These are phyloP conservation scores for Plectosphaerella plurivora DNA, from an alignment of 2,329 filamentous ascomycete species.

Conservation along the genomic window DNA sequence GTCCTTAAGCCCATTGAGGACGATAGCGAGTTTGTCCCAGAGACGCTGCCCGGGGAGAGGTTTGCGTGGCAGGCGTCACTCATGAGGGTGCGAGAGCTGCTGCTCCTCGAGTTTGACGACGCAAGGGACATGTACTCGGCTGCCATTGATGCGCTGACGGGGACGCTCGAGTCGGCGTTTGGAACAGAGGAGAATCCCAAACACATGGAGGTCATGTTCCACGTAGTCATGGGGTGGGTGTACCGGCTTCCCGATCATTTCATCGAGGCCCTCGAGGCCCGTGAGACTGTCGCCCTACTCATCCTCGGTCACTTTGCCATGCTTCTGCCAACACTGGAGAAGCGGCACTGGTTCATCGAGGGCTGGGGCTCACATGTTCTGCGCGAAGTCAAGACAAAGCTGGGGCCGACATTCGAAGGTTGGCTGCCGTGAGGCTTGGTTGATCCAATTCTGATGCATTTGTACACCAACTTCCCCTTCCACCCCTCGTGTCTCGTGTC, in stretches of 20 bases:
- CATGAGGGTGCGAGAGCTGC: constrained; percentile 6
- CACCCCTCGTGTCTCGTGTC: too few species aligned
- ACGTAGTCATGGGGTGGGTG: constrained; percentile 11
- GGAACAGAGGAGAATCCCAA: constrained; percentile 5
- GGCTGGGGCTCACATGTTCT: constrained; percentile 13
- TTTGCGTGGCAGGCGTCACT: constrained; percentile 12
- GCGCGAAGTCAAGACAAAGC: background rate
- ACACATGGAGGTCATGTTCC: constrained; percentile 4
- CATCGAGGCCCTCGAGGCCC: constrained; percentile 6
- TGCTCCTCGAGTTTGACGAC: background rate
- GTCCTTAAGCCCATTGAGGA: constrained; percentile 1
- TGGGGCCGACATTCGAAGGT: background rate
- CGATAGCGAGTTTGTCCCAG: background rate
- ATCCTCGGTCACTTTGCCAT: constrained; percentile 13
- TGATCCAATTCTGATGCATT: too few species aligned
- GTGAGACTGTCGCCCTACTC: constrained; percentile 10
- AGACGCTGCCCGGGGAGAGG: too few species aligned
- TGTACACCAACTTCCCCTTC: too few species aligned
- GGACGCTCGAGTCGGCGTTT: constrained; percentile 10
- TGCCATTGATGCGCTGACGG: background rate
- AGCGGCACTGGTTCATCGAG: constrained; percentile 14
- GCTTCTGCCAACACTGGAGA: constrained; percentile 9
- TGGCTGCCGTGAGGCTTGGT: background rate
- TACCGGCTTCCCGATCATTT: constrained; percentile 10
- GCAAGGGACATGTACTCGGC: constrained; percentile 1